A percentile compares a stretch with the other conserved stretches of the same genome.
These are phyloP conservation scores for Bipolaris zeicola DNA, from an alignment of 2,329 filamentous ascomycete species.

Conservation along the genomic window DNA sequence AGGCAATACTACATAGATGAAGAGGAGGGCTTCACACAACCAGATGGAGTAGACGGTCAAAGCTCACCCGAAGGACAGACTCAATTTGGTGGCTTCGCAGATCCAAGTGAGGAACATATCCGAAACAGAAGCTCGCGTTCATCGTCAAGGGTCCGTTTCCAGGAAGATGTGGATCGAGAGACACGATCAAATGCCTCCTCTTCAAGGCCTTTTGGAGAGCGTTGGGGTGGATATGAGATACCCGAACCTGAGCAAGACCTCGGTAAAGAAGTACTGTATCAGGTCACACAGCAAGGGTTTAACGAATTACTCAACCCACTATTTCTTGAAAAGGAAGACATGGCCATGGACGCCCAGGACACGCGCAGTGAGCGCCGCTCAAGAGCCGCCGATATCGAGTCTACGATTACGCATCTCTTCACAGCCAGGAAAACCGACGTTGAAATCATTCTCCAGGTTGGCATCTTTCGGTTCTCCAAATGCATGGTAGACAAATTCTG, in stretches of 20 bases:
- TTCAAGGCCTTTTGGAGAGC: conserved; percentile 68
- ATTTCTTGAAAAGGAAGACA: conserved; percentile 80
- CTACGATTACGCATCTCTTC: conserved; percentile 22
- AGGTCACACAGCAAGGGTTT: conserved; percentile 88
- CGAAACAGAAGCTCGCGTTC: conserved; percentile 63
- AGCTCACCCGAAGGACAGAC: conserved; percentile 18
- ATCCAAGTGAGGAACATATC: conserved; percentile 19
- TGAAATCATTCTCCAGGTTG: conserved; percentile 25
- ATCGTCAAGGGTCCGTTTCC: conserved; percentile 79
- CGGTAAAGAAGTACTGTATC: conserved; percentile 86
- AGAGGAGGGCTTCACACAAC: conserved; percentile 69
- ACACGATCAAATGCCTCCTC: conserved; percentile 74
- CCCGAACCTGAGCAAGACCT: conserved; percentile 81
- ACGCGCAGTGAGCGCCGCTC: conserved; percentile 39
- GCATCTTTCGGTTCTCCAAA: conserved; percentile 37
- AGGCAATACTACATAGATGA: conserved; percentile 83
- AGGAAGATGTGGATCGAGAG: conserved; percentile 73
- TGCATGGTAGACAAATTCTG: conserved; percentile 31
- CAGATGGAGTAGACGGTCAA: conserved; percentile 23
- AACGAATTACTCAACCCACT: conserved; percentile 89
- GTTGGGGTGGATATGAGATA: conserved; percentile 79
- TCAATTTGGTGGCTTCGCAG: conserved; percentile 15
- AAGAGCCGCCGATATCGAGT: conserved; percentile 28
- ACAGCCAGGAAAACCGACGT: conserved; percentile 17
- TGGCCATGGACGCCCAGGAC: conserved; percentile 68